These are phyloP conservation scores for Aspergillus versicolor DNA, from an alignment of 2,329 filamentous ascomycete species.

Conservation along the genomic window DNA sequence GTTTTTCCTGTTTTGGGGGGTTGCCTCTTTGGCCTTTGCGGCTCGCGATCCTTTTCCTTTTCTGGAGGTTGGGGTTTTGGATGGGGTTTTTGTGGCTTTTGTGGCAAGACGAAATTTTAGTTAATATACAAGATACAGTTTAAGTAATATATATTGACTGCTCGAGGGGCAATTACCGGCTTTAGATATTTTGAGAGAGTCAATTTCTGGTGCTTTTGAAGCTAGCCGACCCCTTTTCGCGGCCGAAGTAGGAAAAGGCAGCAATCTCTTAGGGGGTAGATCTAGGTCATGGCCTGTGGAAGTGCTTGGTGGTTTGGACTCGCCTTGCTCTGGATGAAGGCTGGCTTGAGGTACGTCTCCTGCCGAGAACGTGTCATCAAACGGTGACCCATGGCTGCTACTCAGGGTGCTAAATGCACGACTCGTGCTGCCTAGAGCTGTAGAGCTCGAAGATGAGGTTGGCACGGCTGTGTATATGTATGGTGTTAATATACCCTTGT, in stretches of 20 bases:
- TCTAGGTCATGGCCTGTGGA: constrained; percentile 31
- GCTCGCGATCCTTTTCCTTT: background rate
- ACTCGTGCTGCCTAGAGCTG: background rate
- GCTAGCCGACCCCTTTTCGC: constrained; percentile 18
- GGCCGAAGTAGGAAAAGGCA: constrained; percentile 39
- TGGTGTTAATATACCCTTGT: background rate
- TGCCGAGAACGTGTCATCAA: background rate
- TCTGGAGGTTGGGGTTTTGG: background rate
- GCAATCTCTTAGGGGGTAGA: constrained; percentile 43
- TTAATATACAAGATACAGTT: background rate
- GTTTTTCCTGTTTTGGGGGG: background rate
- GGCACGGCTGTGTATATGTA: background rate
- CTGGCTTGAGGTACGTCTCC: background rate
- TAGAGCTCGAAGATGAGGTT: constrained; percentile 14
- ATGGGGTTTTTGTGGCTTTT: background rate
- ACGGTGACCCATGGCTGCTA: background rate
- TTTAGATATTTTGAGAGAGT: background rate
- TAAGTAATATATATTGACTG: background rate
- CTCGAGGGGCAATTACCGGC: background rate
- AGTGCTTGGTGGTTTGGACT: constrained; percentile 14
- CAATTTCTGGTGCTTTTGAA: background rate
- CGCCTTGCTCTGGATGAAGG: background rate
- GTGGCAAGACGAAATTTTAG: background rate
- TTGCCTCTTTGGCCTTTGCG: background rate
- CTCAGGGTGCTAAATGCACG: constrained; percentile 3